These are phyloP conservation scores for Pichia rugopelliculosa DNA, from an alignment of 805 yeast species.

Conservation along the genomic window DNA sequence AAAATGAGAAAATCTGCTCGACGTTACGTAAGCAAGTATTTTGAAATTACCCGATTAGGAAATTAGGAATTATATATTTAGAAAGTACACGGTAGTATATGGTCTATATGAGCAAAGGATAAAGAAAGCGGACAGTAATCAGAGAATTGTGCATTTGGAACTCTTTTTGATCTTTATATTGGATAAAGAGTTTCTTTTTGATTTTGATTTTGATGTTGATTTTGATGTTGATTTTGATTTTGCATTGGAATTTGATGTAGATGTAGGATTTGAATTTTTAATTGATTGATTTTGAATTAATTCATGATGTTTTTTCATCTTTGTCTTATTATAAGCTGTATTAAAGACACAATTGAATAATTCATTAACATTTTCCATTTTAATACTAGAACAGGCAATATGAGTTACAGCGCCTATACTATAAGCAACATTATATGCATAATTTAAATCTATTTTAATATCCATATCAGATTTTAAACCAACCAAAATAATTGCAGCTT, in stretches of 20 bases:
- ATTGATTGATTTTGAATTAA: neutral
- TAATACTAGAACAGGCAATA: constrained; percentile 73
- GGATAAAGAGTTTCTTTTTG: neutral
- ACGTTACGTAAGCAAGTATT: too few relatives aligned
- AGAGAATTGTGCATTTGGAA: constrained; percentile 5
- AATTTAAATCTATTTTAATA: constrained; percentile 18
- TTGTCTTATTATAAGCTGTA: constrained; percentile 20
- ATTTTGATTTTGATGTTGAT: neutral
- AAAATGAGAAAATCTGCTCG: too few relatives aligned
- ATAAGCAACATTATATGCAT: constrained; percentile 23
- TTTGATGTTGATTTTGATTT: neutral
- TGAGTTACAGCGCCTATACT: constrained; percentile 64
- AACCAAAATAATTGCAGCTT: constrained; percentile 68
- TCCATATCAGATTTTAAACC: constrained; percentile 76
- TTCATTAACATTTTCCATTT: constrained; percentile 54
- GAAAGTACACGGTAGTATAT: neutral
- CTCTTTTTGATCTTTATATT: constrained; percentile 1
- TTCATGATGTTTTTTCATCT: constrained; percentile 4
- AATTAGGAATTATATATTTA: neutral
- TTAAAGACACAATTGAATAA: constrained; percentile 53
- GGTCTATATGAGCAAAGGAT: neutral
- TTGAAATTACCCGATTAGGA: neutral
- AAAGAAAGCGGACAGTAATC: neutral
- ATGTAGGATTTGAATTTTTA: neutral
- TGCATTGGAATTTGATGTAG: neutral